A percentile compares a stretch with the other conserved stretches of the same genome.
Evolutionary conservation across 495 filamentous ascomycete genomes (phyloP).

Genomic region (Astrocystis sublimbata): DNA sequence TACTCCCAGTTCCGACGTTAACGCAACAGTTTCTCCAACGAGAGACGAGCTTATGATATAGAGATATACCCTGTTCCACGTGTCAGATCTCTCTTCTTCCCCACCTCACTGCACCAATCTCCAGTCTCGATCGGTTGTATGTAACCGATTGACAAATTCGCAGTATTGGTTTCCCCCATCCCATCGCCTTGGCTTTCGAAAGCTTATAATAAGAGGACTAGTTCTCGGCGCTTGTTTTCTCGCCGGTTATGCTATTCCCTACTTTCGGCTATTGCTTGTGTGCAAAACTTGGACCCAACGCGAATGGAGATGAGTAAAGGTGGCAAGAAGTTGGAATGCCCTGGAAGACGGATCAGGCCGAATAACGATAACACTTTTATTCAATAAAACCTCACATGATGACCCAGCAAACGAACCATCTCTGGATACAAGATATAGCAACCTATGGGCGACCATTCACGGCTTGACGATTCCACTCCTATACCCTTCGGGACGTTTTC

Average conservation of each 20-base stretch:
- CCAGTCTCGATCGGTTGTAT: slow-evolving; percentile 21
- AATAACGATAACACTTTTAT: slow-evolving; percentile 21
- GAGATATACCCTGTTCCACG: slow-evolving; percentile 16
- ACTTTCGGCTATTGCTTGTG: slow-evolving; percentile 28
- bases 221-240: slow-evolving; percentile 28
- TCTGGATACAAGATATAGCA: slow-evolving; percentile 40
- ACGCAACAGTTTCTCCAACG: slow-evolving; percentile 9
- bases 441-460: slow-evolving; percentile 40
- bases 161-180: slow-evolving; percentile 4
- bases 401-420: slow-evolving; percentile 36
- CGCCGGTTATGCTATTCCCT: slow-evolving; percentile 21
- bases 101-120: slow-evolving; percentile 4
- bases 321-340: slow-evolving; percentile 24
- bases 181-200: slow-evolving; percentile 24
- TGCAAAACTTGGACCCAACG: slow-evolving; percentile 27
- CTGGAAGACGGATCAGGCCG: slow-evolving; percentile 28
- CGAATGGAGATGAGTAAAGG: slow-evolving; percentile 31
- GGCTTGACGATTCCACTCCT: slow-evolving; percentile 40
- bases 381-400: slow-evolving; percentile 36
- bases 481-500: slow-evolving; percentile 36
- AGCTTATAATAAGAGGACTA: slow-evolving; percentile 36
- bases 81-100: slow-evolving; percentile 10
- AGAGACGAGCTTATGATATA: slow-evolving; percentile 25
- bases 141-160: slow-evolving; percentile 18
- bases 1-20: slow-evolving; percentile 1